phyloP scores from a whole-genome alignment of 2,329 filamentous ascomycete genomes.

The Colletotrichum sp. region DNA sequence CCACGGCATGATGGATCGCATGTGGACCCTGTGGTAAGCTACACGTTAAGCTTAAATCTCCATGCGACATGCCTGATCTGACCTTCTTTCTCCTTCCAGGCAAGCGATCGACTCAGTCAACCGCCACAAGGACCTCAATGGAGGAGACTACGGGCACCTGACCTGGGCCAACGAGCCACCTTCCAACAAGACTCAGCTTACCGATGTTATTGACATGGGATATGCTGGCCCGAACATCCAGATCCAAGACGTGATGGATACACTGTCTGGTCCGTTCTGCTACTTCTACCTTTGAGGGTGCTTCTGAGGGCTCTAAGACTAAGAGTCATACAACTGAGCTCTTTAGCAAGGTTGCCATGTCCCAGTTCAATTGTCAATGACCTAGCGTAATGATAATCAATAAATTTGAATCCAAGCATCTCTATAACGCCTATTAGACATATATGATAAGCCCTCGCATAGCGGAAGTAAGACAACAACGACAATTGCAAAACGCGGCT shows the following conservation, averaged over 20 bases:
- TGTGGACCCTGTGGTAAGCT: slow-evolving; percentile 29
- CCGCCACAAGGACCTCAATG: slow-evolving; percentile 29
- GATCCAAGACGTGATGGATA: slow-evolving; percentile 34
- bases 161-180: slow-evolving; percentile 33
- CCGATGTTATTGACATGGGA: slow-evolving; percentile 33
- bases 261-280: slow-evolving; percentile 29
- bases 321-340: background rate
- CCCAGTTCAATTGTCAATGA: background rate
- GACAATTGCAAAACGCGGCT: no score
- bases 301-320: background rate
- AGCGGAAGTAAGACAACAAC: no score
- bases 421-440: accelerated
- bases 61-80: background rate
- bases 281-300: slow-evolving; percentile 31
- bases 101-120: slow-evolving; percentile 23
- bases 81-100: background rate
- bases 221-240: slow-evolving; percentile 29
- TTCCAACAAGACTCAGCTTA: slow-evolving; percentile 26
- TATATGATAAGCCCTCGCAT: no score
- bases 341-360: background rate
- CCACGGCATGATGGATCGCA: slow-evolving; percentile 31
- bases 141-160: slow-evolving; percentile 30
- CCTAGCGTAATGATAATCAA: background rate
- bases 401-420: background rate
- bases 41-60: background rate